phyloP scores from a whole-genome alignment of 1,284 basidiomycete species.

The Entoloma clypeatum region DNA sequence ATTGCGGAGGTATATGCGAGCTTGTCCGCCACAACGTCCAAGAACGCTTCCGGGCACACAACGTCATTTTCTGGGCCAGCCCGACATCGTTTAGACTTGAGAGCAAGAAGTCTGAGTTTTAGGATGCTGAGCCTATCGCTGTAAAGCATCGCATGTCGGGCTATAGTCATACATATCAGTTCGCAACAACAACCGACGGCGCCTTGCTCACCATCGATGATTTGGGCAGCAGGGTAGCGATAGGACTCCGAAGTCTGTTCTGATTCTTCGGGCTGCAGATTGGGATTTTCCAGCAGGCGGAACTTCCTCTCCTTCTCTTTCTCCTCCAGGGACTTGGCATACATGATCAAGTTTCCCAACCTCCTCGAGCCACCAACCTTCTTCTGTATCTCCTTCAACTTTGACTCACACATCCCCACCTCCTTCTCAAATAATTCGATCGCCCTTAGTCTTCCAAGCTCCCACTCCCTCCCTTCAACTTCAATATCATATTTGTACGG shows the following conservation, averaged over 20 bases:
- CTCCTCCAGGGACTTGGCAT: conserved; percentile 84
- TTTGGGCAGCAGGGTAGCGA: conserved; percentile 86
- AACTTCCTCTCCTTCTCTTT: conserved; percentile 68
- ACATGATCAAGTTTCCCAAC: conserved; percentile 73
- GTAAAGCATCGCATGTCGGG: conserved; percentile 89
- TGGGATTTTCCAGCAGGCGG: conserved; percentile 44
- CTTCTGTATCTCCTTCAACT: conserved; percentile 81
- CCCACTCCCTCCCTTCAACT: conserved; percentile 90
- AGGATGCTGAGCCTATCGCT: conserved; percentile 79
- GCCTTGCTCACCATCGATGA: conserved; percentile 74
- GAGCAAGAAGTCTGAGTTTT: conserved; percentile 77
- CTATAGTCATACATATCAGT: conserved; percentile 37
- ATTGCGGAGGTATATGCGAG: conserved; percentile 94
- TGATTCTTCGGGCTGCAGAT: conserved; percentile 31
- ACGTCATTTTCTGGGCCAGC: conserved; percentile 82
- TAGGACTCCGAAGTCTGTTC: conserved; percentile 67
- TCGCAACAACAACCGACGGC: conserved; percentile 5
- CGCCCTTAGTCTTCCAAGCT: conserved; percentile 72
- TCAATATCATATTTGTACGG: conserved; percentile 98
- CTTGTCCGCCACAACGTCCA: conserved; percentile 96
- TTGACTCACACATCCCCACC: conserved; percentile 79
- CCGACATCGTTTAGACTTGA: conserved; percentile 87
- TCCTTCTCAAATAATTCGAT: conserved; percentile 84
- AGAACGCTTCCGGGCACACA: conserved; percentile 95
- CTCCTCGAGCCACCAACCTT: conserved; percentile 84